Conservation (phyloP, 805 yeast species). For the Ogataea kodamae region DNA sequence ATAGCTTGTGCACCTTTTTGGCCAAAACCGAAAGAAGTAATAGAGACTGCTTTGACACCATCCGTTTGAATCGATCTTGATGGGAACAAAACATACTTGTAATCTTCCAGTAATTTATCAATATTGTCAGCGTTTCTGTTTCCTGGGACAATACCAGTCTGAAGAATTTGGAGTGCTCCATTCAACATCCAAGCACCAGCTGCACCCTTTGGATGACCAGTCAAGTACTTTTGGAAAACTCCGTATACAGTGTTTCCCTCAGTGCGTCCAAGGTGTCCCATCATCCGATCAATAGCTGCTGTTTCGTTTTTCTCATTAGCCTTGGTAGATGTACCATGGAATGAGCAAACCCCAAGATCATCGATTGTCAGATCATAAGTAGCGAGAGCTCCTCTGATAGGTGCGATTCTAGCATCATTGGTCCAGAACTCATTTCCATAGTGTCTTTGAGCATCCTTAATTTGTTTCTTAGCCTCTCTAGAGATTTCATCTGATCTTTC, state of each 20-base stretch:
- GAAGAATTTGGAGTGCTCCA: conserved; percentile 92
- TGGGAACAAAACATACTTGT: conserved; percentile 88
- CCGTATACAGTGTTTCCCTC: conserved; percentile 98
- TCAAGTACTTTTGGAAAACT: conserved; percentile 97
- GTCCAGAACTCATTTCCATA: conserved; percentile 96
- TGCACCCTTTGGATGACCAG: conserved; percentile 99
- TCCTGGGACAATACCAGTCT: conserved; percentile 95
- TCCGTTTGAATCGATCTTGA: conserved; percentile 90
- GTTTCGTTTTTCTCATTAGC: conserved; percentile 99
- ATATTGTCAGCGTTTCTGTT: conserved; percentile 98
- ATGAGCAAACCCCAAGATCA: conserved; percentile 93
- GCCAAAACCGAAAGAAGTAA: conserved; percentile 98
- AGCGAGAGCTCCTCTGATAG: conserved; percentile 95
- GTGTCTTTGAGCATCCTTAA: conserved; percentile 81
- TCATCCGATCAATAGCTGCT: conserved; percentile 85
- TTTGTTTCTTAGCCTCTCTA: conserved; percentile 80
- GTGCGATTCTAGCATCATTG: conserved; percentile 91
- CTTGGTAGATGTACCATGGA: conserved; percentile 98
- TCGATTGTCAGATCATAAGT: conserved; percentile 89
- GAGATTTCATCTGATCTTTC: conserved; percentile 87
- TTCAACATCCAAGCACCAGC: conserved; percentile 99
- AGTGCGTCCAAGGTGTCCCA: conserved; percentile 91
- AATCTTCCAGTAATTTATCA: conserved; percentile 78
- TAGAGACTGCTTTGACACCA: conserved; percentile 95
- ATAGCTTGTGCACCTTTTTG: conserved; percentile 98